Evolutionary conservation across 2,329 filamentous ascomycete species (phyloP), one percentile per base, ranked within the genome.

Genomic region (Ophiostoma sp.): DNA sequence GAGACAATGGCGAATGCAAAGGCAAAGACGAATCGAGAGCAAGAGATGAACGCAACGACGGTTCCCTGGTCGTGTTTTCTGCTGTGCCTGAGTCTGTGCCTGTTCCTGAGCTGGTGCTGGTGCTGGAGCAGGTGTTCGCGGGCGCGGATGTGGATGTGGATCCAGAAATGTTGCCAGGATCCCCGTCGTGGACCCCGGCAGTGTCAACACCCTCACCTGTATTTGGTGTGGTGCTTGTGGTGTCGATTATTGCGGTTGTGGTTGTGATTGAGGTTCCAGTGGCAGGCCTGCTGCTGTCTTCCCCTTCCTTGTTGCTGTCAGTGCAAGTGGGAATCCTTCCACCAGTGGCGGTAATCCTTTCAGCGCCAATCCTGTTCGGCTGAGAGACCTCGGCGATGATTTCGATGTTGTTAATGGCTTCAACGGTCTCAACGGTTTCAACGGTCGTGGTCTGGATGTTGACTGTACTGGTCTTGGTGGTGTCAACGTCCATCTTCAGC

Each of bases 111-210:
- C n/a, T 39, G 19, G 17, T 1, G 59, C 59, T 25, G 19, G 36
- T 45, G 36, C 11, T 45, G 36, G 59, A 11, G n/a, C 8, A 25
- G 59, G 55, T 33, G 19, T 22, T 52, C 19, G 48, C 19, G 39
- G 42, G 42, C 42, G 42, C 42, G 42, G 22, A 28, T 55, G 50
- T 50, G 25, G 25, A 15, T n/a, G 59, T 25, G 48, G 48, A 52
- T 55, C 50, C 64, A 36, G 33, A 48, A 33, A 28, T 25, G 33
- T 19, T 36, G 25, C 73, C 42, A 55, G 64, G 73, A 61, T 72
- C 70, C 69, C n/a, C 73, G 33, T 39, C 68, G 22, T 61, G 66
- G 36, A 73, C 73, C 73, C 68, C 42, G 73, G 73, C 69, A 50
- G 59, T 28, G 68, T 69, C 50, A 48, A 63, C 69, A 15, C 3